Evolutionary conservation across 805 yeast genomes (phyloP).

Genomic region (Candida manassasensis): DNA sequence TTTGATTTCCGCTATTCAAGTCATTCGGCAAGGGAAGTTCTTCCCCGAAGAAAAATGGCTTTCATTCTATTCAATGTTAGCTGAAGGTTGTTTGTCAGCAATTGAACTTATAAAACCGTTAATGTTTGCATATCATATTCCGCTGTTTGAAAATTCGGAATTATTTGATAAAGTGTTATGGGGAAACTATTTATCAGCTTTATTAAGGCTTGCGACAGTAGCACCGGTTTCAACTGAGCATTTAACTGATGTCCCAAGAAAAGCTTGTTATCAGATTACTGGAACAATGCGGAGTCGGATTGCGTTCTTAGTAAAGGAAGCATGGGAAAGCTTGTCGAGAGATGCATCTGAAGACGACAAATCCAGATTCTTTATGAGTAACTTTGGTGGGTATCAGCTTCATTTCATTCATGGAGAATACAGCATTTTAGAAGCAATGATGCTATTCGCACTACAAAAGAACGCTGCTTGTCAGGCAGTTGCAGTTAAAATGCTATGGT

Average conservation of each 20-base stretch:
- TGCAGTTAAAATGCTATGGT: slow-evolving; percentile 67
- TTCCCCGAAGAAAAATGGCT: slow-evolving; percentile 74
- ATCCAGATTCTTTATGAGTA: slow-evolving; percentile 53
- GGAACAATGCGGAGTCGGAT: slow-evolving; percentile 60
- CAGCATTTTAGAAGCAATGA: slow-evolving; percentile 57
- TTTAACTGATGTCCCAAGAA: slow-evolving; percentile 65
- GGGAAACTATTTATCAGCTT: slow-evolving; percentile 59
- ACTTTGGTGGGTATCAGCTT: slow-evolving; percentile 69
- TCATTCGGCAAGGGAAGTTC: slow-evolving; percentile 49
- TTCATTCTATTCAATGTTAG: slow-evolving; percentile 54
- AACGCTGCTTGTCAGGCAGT: slow-evolving; percentile 55
- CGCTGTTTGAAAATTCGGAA: slow-evolving; percentile 47
- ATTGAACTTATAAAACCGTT: slow-evolving; percentile 50
- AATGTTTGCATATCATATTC: slow-evolving; percentile 47
- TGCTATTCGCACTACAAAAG: slow-evolving; percentile 65
- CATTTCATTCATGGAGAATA: slow-evolving; percentile 55
- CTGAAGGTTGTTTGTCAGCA: slow-evolving; percentile 51
- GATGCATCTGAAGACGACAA: slow-evolving; percentile 50
- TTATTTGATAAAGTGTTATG: slow-evolving; percentile 57
- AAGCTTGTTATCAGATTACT: slow-evolving; percentile 60
- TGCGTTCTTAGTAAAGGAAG: slow-evolving; percentile 47
- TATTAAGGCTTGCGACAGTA: slow-evolving; percentile 57
- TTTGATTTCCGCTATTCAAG: slow-evolving; percentile 46
- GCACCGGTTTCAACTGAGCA: slow-evolving; percentile 67
- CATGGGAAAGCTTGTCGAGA: slow-evolving; percentile 78